These are phyloP conservation scores for Oldenlandia corymbosa DNA, from an alignment of 257 asterid genomes.

Conservation along the genomic window DNA sequence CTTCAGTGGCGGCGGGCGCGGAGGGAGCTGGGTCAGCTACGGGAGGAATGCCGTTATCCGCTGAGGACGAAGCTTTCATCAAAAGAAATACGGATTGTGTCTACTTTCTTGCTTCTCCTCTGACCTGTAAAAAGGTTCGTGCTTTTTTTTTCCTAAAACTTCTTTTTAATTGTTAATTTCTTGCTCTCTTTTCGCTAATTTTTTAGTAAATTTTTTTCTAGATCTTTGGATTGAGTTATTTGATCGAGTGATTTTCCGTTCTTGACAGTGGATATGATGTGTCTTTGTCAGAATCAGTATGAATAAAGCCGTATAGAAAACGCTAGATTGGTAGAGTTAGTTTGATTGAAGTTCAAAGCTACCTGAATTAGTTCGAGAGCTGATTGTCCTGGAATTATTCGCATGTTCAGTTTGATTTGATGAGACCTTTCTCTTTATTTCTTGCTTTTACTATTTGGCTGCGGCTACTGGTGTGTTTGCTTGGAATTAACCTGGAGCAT, in stretches of 20 bases:
- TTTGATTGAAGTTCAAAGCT: background rate
- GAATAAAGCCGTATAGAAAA: background rate
- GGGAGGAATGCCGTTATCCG: conserved; percentile 15
- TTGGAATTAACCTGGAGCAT: background rate
- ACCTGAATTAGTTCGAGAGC: too few relatives aligned
- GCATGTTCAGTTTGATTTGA: background rate
- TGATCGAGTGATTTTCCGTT: background rate
- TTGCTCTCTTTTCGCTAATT: background rate
- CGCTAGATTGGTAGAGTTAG: background rate
- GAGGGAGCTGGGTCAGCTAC: background rate
- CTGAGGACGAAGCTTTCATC: conserved; percentile 53
- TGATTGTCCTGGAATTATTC: background rate
- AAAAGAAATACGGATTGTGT: conserved; percentile 63
- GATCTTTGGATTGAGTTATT: conserved; percentile 1
- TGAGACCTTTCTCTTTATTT: too few relatives aligned
- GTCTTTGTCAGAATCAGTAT: background rate
- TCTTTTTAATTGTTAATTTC: background rate
- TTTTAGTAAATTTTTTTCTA: background rate
- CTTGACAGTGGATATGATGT: conserved; percentile 9
- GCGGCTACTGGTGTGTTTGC: background rate
- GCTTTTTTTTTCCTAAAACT: background rate
- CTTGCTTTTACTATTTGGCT: too few relatives aligned
- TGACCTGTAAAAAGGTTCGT: conserved; percentile 58
- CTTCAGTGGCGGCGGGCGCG: background rate
- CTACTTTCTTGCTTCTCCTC: conserved; percentile 62